A percentile compares a stretch with the other conserved stretches of the same genome.
These are phyloP conservation scores for Plantago elongata DNA, from an alignment of 257 asterid species.

Conservation along the genomic window DNA sequence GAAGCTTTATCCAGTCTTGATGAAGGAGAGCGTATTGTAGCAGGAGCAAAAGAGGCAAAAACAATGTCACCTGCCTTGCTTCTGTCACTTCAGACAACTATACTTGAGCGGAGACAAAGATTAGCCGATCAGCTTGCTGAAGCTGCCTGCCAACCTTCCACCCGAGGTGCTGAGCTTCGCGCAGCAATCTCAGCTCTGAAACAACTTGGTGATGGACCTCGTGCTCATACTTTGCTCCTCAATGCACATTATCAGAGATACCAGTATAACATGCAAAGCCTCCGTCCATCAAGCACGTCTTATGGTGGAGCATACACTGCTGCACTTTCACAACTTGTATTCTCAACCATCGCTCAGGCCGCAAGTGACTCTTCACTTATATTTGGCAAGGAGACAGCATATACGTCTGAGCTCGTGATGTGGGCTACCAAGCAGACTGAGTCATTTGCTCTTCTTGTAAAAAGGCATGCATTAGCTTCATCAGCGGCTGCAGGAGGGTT, in stretches of 20 bases:
- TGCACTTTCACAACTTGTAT: constrained; percentile 91
- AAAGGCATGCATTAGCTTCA: constrained; percentile 93
- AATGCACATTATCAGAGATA: constrained; percentile 91
- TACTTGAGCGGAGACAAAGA: constrained; percentile 74
- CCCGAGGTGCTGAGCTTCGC: constrained; percentile 95
- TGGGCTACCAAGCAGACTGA: constrained; percentile 98
- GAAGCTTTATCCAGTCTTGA: constrained; percentile 88
- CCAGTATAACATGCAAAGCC: constrained; percentile 90
- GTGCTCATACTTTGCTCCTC: constrained; percentile 89
- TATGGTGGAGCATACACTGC: constrained; percentile 99
- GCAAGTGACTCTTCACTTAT: constrained; percentile 79
- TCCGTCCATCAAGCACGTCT: constrained; percentile 93
- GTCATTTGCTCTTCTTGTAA: constrained; percentile 79
- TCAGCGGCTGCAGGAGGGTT: constrained; percentile 99
- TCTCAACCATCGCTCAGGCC: constrained; percentile 96
- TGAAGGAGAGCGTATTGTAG: constrained; percentile 67
- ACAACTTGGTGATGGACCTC: constrained; percentile 94
- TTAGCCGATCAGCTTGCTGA: constrained; percentile 97
- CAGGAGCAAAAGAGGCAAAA: constrained; percentile 69
- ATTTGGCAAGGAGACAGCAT: constrained; percentile 87
- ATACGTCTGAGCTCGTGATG: constrained; percentile 94
- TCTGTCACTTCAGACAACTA: constrained; percentile 54
- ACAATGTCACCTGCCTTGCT: constrained; percentile 42
- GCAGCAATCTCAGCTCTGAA: constrained; percentile 90
- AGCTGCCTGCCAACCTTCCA: constrained; percentile 94